Conservation (phyloP, 2,329 filamentous ascomycete species). For the Sporothrix phasma region DNA sequence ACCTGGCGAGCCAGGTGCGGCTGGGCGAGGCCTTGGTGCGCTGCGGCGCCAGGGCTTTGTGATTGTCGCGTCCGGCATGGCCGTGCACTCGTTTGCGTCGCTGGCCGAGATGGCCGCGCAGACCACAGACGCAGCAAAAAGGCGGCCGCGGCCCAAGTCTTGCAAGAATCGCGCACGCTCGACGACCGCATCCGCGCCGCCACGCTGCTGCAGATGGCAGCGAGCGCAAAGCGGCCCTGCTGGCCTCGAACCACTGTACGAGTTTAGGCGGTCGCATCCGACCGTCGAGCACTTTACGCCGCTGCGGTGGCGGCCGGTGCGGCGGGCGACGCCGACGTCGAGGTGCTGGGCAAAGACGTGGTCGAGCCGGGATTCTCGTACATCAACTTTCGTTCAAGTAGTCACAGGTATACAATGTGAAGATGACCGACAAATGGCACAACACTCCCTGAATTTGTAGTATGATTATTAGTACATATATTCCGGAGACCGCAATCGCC, state of each 20-base stretch:
- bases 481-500: background rate
- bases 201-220: background rate
- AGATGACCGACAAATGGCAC: no score
- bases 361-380: slow-evolving; percentile 9
- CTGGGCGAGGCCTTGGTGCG: background rate
- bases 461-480: background rate
- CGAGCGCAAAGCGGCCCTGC: background rate
- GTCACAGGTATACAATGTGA: no score
- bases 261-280: slow-evolving; percentile 13
- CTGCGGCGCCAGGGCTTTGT: background rate
- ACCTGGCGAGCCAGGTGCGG: slow-evolving; percentile 1
- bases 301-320: slow-evolving; percentile 1
- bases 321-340: slow-evolving; percentile 4
- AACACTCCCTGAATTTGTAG: no score
- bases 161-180: slow-evolving; percentile 3
- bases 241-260: slow-evolving; percentile 9
- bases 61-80: slow-evolving; percentile 9
- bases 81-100: slow-evolving; percentile 11
- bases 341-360: slow-evolving; percentile 1
- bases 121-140: background rate
- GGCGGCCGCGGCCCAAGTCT: background rate
- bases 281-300: slow-evolving; percentile 14
- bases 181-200: slow-evolving; percentile 1
- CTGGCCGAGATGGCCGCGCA: background rate
- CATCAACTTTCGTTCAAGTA: slow-evolving; percentile 3